Percentiles rank a stretch among this genome's conserved stretches.
Conservation (phyloP, 257 asterid genomes). For the Petrea volubilis region DNA sequence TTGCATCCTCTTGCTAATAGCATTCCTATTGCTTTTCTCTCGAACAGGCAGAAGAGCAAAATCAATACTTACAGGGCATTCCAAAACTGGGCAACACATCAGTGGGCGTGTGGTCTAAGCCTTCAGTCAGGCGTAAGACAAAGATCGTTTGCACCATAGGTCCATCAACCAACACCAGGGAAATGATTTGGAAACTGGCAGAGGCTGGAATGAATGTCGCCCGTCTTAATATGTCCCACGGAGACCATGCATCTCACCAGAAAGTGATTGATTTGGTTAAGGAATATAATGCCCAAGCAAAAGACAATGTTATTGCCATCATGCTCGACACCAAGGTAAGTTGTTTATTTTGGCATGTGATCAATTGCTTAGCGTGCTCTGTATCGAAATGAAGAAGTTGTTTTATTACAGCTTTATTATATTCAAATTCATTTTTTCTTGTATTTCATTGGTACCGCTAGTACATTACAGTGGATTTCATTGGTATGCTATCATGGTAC, state of each 20-base stretch:
- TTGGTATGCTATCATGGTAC: background rate
- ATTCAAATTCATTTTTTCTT: background rate
- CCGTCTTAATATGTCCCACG: constrained; percentile 95
- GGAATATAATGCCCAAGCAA: constrained; percentile 86
- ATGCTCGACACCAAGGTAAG: constrained; percentile 99
- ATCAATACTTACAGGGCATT: constrained; percentile 52
- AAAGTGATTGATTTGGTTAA: constrained; percentile 96
- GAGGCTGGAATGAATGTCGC: constrained; percentile 99
- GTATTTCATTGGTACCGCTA: background rate
- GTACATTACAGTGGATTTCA: background rate
- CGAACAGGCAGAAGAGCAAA: constrained; percentile 58
- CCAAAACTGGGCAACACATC: constrained; percentile 62
- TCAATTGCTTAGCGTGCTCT: background rate
- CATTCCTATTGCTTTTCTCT: constrained; percentile 3
- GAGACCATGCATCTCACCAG: constrained; percentile 98
- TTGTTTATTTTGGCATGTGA: background rate
- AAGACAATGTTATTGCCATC: constrained; percentile 93
- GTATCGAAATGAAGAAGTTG: background rate
- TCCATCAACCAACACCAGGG: constrained; percentile 86
- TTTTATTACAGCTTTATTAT: background rate
- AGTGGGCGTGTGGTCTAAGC: constrained; percentile 67
- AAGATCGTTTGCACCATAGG: constrained; percentile 98
- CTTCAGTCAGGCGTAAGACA: constrained; percentile 86
- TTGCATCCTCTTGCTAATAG: background rate
- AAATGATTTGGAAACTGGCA: constrained; percentile 98